phyloP scores from a whole-genome alignment of 495 filamentous ascomycete genomes.

The Penicillium steckii region DNA sequence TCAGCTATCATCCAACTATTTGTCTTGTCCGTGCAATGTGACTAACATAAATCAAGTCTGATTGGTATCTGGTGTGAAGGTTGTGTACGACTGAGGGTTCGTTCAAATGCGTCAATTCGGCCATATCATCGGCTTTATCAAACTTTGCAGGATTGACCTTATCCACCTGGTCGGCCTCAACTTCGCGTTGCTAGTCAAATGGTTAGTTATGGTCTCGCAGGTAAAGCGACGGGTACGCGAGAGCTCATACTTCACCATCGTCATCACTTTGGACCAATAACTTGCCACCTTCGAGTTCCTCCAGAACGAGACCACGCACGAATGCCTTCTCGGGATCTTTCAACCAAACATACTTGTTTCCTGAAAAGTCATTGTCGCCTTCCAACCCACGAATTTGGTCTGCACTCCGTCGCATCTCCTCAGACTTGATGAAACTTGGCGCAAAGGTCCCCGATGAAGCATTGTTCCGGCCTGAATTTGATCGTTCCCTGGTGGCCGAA shows the following conservation, averaged over 20 bases:
- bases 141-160: slow-evolving; percentile 99
- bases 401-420: slow-evolving; percentile 62
- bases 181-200: slow-evolving; percentile 70
- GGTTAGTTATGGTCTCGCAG: slow-evolving; percentile 9
- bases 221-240: not conserved
- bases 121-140: slow-evolving; percentile 99
- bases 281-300: slow-evolving; percentile 65
- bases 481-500: slow-evolving; percentile 44
- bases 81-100: slow-evolving; percentile 98
- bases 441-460: slow-evolving; percentile 78
- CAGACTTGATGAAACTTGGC: slow-evolving; percentile 88
- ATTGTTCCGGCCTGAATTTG: slow-evolving; percentile 59
- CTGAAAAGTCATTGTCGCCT: slow-evolving; percentile 96
- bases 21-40: not conserved
- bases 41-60: slow-evolving; percentile 88
- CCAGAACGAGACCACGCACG: slow-evolving; percentile 84
- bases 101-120: slow-evolving; percentile 95
- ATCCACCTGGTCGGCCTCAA: slow-evolving; percentile 82
- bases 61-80: slow-evolving; percentile 86
- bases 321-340: slow-evolving; percentile 84
- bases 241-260: slow-evolving; percentile 74
- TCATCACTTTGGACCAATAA: slow-evolving; percentile 91
- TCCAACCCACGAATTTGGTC: slow-evolving; percentile 78
- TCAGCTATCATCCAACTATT: not conserved
- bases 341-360: slow-evolving; percentile 98